phyloP scores from a whole-genome alignment of 345 rosid genomes.

The Murraya paniculata region DNA sequence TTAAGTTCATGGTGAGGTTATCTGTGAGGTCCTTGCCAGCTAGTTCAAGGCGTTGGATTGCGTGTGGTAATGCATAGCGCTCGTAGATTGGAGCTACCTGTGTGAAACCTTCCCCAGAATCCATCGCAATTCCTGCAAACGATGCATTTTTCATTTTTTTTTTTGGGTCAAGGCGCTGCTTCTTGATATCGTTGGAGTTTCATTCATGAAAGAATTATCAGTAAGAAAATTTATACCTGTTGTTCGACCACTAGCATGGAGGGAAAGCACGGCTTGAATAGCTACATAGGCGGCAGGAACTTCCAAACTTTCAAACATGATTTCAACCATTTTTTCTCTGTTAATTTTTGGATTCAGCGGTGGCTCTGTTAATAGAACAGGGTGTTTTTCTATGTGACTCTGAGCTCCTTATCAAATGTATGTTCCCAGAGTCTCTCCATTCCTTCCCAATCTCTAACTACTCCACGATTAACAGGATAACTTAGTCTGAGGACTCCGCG shows the following conservation, averaged over 20 bases:
- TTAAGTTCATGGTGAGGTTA: conserved; percentile 18
- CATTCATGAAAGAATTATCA: too few relatives aligned
- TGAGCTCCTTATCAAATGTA: conserved; percentile 20
- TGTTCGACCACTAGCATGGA: conserved; percentile 27
- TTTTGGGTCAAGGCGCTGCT: too few relatives aligned
- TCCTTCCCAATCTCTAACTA: conserved; percentile 27
- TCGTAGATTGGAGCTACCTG: conserved; percentile 29
- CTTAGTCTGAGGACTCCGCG: conserved; percentile 20
- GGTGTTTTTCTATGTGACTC: conserved; percentile 24
- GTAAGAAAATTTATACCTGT: conserved; percentile 2
- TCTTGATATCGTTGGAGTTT: too few relatives aligned
- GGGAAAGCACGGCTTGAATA: conserved; percentile 27
- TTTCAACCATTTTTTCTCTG: conserved; percentile 30
- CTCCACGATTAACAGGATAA: conserved; percentile 26
- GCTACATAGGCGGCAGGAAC: conserved; percentile 23
- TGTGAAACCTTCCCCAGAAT: conserved; percentile 28
- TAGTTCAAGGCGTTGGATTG: conserved; percentile 24
- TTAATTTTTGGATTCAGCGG: conserved; percentile 31
- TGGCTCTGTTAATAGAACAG: conserved; percentile 31
- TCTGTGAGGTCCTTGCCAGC: conserved; percentile 24
- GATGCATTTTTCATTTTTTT: too few relatives aligned
- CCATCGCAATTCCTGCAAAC: conserved; percentile 24
- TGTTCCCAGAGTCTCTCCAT: conserved; percentile 30
- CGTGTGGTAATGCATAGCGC: conserved; percentile 27
- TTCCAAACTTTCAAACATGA: conserved; percentile 30